Conservation (phyloP, 2,329 filamentous ascomycete genomes). For the Fusarium piperis region DNA sequence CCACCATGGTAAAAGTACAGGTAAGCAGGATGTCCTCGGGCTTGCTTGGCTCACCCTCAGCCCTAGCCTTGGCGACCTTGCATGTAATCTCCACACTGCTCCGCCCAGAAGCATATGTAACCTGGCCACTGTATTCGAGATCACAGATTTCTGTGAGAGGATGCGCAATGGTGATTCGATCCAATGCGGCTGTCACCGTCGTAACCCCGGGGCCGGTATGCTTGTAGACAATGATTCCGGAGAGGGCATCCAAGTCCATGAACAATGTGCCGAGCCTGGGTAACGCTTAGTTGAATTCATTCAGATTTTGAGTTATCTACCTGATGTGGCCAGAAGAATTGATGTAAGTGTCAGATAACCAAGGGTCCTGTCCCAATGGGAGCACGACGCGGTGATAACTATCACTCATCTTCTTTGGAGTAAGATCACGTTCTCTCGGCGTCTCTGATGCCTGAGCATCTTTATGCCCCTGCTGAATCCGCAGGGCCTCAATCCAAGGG, state of each 20-base stretch:
- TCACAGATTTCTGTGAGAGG: slow-evolving; percentile 82
- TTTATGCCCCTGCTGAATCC: slow-evolving; percentile 32
- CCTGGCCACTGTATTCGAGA: slow-evolving; percentile 72
- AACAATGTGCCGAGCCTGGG: slow-evolving; percentile 72
- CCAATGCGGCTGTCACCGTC: slow-evolving; percentile 60
- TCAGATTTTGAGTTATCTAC: slow-evolving; percentile 1
- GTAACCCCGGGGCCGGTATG: slow-evolving; percentile 66
- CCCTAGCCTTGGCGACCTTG: slow-evolving; percentile 74
- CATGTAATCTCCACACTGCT: slow-evolving; percentile 80
- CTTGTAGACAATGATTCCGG: slow-evolving; percentile 80
- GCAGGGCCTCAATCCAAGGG: slow-evolving; percentile 45
- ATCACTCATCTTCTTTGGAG: slow-evolving; percentile 45
- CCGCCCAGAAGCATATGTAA: slow-evolving; percentile 75
- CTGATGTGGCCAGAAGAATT: slow-evolving; percentile 80
- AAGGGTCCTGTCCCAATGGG: slow-evolving; percentile 77
- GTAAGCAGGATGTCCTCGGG: slow-evolving; percentile 57
- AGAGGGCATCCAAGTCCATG: slow-evolving; percentile 83
- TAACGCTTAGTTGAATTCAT: background rate
- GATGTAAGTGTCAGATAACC: slow-evolving; percentile 80
- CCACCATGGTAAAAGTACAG: slow-evolving; percentile 50
- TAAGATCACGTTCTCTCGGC: slow-evolving; percentile 38
- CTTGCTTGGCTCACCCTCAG: slow-evolving; percentile 62
- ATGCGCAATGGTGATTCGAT: slow-evolving; percentile 68
- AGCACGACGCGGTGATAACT: slow-evolving; percentile 53
- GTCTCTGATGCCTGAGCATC: slow-evolving; percentile 13